Conservation (phyloP, 2,329 filamentous ascomycete genomes). For the Escovopsis sp. region DNA sequence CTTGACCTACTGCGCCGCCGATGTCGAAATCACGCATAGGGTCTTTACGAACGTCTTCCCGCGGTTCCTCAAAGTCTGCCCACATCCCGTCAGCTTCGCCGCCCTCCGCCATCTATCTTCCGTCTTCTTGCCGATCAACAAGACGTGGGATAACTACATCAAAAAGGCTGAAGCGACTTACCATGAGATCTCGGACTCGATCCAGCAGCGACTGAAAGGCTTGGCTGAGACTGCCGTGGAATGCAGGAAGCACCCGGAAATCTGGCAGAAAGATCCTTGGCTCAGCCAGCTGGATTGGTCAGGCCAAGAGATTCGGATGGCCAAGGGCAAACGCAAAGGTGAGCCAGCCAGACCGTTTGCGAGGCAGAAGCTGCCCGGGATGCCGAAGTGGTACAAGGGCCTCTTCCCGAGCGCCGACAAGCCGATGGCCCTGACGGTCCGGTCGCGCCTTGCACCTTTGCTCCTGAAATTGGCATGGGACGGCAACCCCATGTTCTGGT, state of each 20-base stretch:
- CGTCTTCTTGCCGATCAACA: constrained; percentile 80
- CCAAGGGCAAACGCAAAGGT: constrained; percentile 76
- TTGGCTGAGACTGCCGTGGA: constrained; percentile 66
- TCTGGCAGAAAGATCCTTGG: constrained; percentile 77
- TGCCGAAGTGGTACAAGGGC: constrained; percentile 93
- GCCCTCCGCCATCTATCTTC: constrained; percentile 85
- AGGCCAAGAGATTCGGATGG: constrained; percentile 80
- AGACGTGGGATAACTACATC: constrained; percentile 77
- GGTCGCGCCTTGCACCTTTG: constrained; percentile 76
- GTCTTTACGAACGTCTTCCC: constrained; percentile 95
- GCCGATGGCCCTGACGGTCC: constrained; percentile 65
- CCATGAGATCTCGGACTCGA: constrained; percentile 57
- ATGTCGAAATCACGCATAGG: constrained; percentile 82
- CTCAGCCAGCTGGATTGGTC: constrained; percentile 89
- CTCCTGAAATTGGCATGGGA: constrained; percentile 80
- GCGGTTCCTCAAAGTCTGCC: constrained; percentile 76
- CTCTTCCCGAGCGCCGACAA: constrained; percentile 56
- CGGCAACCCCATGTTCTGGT: constrained; percentile 81
- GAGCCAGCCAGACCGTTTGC: constrained; percentile 65
- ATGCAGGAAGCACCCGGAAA: constrained; percentile 51
- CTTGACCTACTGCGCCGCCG: constrained; percentile 85
- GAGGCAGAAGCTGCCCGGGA: constrained; percentile 84
- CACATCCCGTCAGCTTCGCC: constrained; percentile 93
- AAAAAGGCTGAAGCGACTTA: constrained; percentile 76
- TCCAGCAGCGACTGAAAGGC: constrained; percentile 57